A percentile compares a stretch with the other conserved stretches of the same genome.
These are phyloP conservation scores for Singerocomus inundabilis DNA, from an alignment of 1,284 basidiomycete genomes.

Conservation along the genomic window DNA sequence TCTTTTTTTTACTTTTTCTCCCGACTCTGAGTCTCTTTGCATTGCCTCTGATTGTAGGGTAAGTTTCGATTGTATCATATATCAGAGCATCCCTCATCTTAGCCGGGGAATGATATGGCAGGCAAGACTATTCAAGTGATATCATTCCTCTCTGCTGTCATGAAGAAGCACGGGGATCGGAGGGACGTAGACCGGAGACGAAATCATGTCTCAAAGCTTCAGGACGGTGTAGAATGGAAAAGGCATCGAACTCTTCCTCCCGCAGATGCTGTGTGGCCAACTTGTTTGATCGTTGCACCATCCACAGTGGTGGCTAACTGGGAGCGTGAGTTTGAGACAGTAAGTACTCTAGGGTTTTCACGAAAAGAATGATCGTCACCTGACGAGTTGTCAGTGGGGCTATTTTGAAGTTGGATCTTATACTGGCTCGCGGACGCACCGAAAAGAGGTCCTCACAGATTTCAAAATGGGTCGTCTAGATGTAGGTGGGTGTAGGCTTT, in stretches of 20 bases:
- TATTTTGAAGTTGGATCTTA: slow-evolving; percentile 79
- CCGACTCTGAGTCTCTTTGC: slow-evolving; percentile 1
- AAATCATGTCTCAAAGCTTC: slow-evolving; percentile 59
- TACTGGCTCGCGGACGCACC: slow-evolving; percentile 47
- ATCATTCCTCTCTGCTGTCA: slow-evolving; percentile 81
- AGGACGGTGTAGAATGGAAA: slow-evolving; percentile 59
- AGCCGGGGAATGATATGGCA: slow-evolving; percentile 4
- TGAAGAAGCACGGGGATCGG: slow-evolving; percentile 69
- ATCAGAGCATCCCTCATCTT: background rate
- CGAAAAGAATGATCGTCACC: background rate
- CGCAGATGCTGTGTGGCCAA: slow-evolving; percentile 72
- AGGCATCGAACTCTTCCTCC: slow-evolving; percentile 52
- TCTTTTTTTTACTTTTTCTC: slow-evolving; percentile 10
- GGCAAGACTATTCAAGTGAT: slow-evolving; percentile 92
- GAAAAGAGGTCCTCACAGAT: slow-evolving; percentile 56
- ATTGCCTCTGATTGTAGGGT: slow-evolving; percentile 22
- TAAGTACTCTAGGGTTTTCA: slow-evolving; percentile 32
- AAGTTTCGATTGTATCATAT: background rate
- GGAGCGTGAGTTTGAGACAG: slow-evolving; percentile 75
- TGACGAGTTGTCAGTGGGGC: slow-evolving; percentile 55
- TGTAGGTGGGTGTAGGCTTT: slow-evolving; percentile 49
- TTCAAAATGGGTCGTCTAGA: slow-evolving; percentile 76
- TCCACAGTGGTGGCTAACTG: slow-evolving; percentile 78
- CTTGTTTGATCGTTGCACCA: slow-evolving; percentile 79
- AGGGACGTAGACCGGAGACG: slow-evolving; percentile 61